Base-by-base conservation (phyloP, 805 yeast genomes). In the Zygoascus bituminiphila region DNA sequence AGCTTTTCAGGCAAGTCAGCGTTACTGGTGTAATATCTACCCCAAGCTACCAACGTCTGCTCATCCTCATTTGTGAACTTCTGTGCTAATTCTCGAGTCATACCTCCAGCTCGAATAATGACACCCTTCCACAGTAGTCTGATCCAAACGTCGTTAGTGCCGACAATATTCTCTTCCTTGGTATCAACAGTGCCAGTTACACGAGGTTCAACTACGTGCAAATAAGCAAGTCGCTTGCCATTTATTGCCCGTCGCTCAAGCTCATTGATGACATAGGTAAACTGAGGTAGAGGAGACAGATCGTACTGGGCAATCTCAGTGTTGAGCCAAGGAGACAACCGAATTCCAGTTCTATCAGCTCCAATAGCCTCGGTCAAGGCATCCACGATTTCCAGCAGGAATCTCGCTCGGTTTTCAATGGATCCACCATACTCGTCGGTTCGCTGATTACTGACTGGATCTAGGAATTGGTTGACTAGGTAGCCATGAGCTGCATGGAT, bases 401-500 rank as follows among this genome's bases (percentile, higher is more conserved):
- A 69, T 46, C 80, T 62, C n/a, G 68, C 67, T 52, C 85, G 72
- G 61, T 78, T 78, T 56, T 76, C 82, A 44, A 79, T 64, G 0
- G 74, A 63, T n/a, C 85, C 85, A 46, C 85, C 86, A 55, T 79
- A 81, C 54, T 74, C 67, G 57, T 81, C 87, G 1, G 76, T 75
- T 58, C 86, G 68, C 48, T 66, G 57, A 59, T 81, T 79, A 29
- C 74, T 61, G 12, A 59, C 55, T 1, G 64, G 61, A 29, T 75
- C 68, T 33, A 75, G 54, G 56, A 82, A 79, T 51, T 71, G 69
- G 54, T 71, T 69, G 39, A 75, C 53, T 38, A 80, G 62, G 54
- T 76, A 79, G 1, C 85, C 85, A 59, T 81, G 77, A 23, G 88
- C 87, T 23, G 69, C 71, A 62, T 82, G 85, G 52, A 81, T 67